Conservation (phyloP, 805 yeast genomes). For the Candida ipomoeae region DNA sequence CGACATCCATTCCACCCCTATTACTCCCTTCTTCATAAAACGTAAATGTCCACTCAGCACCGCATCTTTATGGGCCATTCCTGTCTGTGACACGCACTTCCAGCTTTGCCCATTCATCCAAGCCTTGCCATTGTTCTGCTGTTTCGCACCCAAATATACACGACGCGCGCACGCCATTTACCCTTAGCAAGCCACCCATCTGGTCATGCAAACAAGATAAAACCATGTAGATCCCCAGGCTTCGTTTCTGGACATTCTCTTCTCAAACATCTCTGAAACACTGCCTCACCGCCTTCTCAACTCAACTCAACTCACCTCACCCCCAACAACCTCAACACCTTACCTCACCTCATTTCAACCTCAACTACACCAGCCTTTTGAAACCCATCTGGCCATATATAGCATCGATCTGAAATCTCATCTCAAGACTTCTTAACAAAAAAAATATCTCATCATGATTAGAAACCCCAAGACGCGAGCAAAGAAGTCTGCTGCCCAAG, state of each 20-base stretch:
- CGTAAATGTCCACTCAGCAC: too few relatives aligned
- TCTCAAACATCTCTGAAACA: neutral
- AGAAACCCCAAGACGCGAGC: slow-evolving; percentile 8
- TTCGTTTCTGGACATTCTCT: neutral
- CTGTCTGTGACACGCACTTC: neutral
- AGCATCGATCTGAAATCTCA: too few relatives aligned
- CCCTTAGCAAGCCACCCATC: slow-evolving; percentile 3
- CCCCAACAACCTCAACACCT: too few relatives aligned
- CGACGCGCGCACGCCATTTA: neutral
- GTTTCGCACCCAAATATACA: neutral
- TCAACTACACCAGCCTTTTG: too few relatives aligned
- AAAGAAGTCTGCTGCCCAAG: neutral
- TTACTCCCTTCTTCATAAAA: too few relatives aligned
- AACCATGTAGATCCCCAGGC: neutral
- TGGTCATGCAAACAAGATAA: neutral
- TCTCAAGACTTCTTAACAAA: too few relatives aligned
- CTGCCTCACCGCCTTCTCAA: neutral
- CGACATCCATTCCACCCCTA: too few relatives aligned
- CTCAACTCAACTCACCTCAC: too few relatives aligned
- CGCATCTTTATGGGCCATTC: too few relatives aligned
- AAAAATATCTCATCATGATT: neutral
- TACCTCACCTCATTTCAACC: too few relatives aligned
- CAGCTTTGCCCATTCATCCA: neutral
- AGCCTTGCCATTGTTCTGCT: neutral
- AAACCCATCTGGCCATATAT: too few relatives aligned